Evolutionary conservation across 140 eudicot species (phyloP), one percentile per base, ranked within the genome.

Genomic region (Ambrosia hybrid): DNA sequence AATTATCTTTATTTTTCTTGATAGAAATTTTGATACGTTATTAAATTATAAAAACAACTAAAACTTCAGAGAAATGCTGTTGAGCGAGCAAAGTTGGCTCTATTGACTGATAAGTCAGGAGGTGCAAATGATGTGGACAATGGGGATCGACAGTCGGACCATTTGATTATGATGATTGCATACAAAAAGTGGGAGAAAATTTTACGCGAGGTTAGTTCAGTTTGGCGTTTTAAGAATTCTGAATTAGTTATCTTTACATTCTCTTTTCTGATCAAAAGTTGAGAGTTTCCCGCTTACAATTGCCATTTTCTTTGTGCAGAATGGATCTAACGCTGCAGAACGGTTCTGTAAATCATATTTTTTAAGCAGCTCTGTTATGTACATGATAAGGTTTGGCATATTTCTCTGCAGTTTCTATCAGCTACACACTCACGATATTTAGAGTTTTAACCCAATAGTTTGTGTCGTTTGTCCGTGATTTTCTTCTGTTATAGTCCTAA

Each of bases 311-410:
- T 81, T 49, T 58, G 77, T 70, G 81, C 87, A 94, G 99, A 79
- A 72, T 72, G 99, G 99, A 82, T 82, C 71, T 26, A 84, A 68
- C 52, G 91, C 91, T 68, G 99, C 99, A 34, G 94, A 94, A 76
- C 70, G 79, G 55, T 94, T 94, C 75, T 94, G 99, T 76, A 82
- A 84, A 60, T 82, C 97, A 60, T 74, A 90, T 84, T 94, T 79
- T 69, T 73, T 94, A 74, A 90, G 97, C 92, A 90, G 95, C 82
- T 94, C 96, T 14, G 99, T 94, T 52, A 88, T 94, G 99, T 81
- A 87, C 87, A 94, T 84, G 96, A 94, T 94, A 86, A 94, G 99
- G 99, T 90, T 75, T 76, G 73, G 14, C 65, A 73, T 79, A 67
- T 65, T 67, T 57, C 51, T 64, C 1, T 71, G 13, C 66, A 53